phyloP scores from a whole-genome alignment of 2,329 filamentous ascomycete species.

The Neonectria magnoliae region DNA sequence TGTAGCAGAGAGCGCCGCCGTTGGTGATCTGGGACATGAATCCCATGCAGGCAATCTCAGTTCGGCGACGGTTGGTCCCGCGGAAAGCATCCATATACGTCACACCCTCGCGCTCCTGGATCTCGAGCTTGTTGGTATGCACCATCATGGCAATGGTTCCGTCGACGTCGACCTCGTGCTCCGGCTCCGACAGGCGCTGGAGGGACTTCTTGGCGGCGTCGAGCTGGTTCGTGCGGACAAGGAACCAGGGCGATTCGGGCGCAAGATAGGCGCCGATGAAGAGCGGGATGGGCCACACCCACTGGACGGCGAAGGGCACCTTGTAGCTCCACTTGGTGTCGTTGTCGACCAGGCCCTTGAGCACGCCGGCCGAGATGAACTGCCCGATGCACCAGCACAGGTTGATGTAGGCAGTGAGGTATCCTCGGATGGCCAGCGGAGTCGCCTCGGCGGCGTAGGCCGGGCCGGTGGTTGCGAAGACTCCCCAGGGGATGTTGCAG shows the following conservation, averaged over 20 bases:
- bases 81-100: conserved; percentile 59
- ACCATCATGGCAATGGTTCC: conserved; percentile 54
- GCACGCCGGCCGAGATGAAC: conserved; percentile 53
- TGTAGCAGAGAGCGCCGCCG: conserved; percentile 54
- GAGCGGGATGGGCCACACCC: conserved; percentile 50
- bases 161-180: conserved; percentile 49
- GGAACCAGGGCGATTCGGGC: conserved; percentile 52
- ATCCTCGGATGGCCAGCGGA: conserved; percentile 54
- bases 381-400: conserved; percentile 57
- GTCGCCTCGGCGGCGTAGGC: conserved; percentile 57
- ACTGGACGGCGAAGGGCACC: conserved; percentile 54
- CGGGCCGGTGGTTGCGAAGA: conserved; percentile 56
- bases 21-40: conserved; percentile 55
- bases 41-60: conserved; percentile 55
- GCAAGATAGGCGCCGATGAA: conserved; percentile 46
- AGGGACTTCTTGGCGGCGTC: conserved; percentile 47
- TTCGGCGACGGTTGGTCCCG: conserved; percentile 57
- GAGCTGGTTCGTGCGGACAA: conserved; percentile 47
- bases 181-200: conserved; percentile 45
- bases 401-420: conserved; percentile 56
- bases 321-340: conserved; percentile 50
- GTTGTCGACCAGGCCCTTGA: conserved; percentile 50
- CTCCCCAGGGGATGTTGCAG: conserved; percentile 56
- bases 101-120: conserved; percentile 50
- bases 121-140: conserved; percentile 58